Percentiles rank a stretch among this genome's conserved stretches.
Conservation (phyloP, 495 filamentous ascomycete genomes). For the Polyplosphaeria fusca region DNA sequence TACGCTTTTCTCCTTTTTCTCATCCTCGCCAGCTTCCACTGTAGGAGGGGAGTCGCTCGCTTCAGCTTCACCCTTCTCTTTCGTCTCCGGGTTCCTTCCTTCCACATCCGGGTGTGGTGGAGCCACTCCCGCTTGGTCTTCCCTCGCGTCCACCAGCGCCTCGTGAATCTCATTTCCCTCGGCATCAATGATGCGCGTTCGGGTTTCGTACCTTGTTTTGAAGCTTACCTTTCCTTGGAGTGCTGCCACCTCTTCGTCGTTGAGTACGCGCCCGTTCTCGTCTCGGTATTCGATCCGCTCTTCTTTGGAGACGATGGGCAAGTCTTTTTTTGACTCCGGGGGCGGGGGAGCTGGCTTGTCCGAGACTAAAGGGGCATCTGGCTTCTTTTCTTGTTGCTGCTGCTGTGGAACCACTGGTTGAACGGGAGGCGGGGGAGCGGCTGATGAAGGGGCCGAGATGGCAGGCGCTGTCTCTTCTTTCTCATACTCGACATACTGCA, state of each 20-base stretch:
- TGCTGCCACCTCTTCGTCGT: constrained; percentile 76
- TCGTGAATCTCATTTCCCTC: constrained; percentile 66
- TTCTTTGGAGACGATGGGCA: constrained; percentile 58
- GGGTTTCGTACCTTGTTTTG: constrained; percentile 88
- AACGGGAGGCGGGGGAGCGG: constrained; percentile 13
- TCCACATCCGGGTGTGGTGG: constrained; percentile 84
- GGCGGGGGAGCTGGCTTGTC: constrained; percentile 34
- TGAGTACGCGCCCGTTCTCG: constrained; percentile 83
- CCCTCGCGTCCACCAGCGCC: constrained; percentile 36
- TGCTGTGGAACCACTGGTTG: constrained; percentile 31
- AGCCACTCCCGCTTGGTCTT: constrained; percentile 42
- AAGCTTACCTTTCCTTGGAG: constrained; percentile 91
- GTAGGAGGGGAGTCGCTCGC: constrained; percentile 38
- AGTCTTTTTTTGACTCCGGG: constrained; percentile 3
- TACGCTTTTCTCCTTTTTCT: constrained; percentile 33
- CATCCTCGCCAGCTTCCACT: constrained; percentile 41
- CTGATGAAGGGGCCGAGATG: constrained; percentile 12
- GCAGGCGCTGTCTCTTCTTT: background rate
- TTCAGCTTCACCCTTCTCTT: constrained; percentile 34
- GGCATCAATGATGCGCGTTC: constrained; percentile 76
- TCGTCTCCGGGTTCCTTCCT: constrained; percentile 66
- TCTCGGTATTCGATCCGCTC: constrained; percentile 93
- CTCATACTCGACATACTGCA: constrained; percentile 35
- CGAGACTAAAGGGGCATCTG: constrained; percentile 9
- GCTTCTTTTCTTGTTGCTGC: constrained; percentile 22